These are phyloP conservation scores for Brettanomyces custersianus DNA, from an alignment of 805 yeast species.

Conservation along the genomic window DNA sequence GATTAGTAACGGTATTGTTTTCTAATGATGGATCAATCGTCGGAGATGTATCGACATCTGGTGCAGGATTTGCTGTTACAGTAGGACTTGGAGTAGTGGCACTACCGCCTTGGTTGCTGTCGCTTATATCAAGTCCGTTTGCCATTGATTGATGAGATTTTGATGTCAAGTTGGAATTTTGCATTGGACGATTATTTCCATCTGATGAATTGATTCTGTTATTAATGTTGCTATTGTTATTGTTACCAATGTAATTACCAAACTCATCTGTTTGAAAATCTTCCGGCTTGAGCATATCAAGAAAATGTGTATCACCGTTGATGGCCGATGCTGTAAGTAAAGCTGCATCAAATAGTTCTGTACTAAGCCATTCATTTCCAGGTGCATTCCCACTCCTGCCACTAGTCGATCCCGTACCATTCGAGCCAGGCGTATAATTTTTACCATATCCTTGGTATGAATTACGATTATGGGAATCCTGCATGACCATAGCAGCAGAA, in stretches of 20 bases:
- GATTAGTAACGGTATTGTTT: no score
- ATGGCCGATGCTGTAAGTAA: conserved; percentile 65
- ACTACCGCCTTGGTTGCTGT: no score
- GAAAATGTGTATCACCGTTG: conserved; percentile 48
- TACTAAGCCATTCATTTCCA: conserved; percentile 62
- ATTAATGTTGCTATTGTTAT: conserved; percentile 1
- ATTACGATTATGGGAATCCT: neutral
- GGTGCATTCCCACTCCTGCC: conserved; percentile 9
- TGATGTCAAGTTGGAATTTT: no score
- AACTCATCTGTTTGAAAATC: conserved; percentile 7
- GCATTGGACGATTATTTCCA: no score
- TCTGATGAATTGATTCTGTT: conserved; percentile 1
- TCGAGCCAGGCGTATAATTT: no score
- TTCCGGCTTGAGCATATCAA: conserved; percentile 39
- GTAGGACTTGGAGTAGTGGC: no score
- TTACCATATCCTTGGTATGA: no score
- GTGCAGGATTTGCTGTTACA: no score
- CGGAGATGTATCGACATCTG: no score
- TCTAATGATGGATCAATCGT: no score
- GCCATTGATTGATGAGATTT: no score
- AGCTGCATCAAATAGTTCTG: conserved; percentile 64
- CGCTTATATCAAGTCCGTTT: no score
- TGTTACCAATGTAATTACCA: conserved; percentile 1
- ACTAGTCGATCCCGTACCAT: neutral
- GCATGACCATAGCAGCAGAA: neutral